phyloP scores from a whole-genome alignment of 2,329 filamentous ascomycete species.

The Alternaria gaisen region DNA sequence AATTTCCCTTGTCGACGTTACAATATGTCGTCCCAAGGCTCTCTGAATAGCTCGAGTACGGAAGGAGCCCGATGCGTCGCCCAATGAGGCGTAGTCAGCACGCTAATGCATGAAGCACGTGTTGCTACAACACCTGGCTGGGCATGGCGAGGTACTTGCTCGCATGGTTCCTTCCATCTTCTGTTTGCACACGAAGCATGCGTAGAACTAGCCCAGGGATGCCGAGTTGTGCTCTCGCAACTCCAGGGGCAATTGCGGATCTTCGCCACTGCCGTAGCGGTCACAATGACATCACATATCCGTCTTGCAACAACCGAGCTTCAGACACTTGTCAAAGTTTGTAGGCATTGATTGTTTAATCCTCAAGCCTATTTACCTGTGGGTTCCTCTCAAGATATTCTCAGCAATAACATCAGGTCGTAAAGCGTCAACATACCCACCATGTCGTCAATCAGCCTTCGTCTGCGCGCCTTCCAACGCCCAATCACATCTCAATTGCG shows the following conservation, averaged over 20 bases:
- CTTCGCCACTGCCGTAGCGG: constrained; percentile 6
- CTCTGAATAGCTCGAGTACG: neutral
- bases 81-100: constrained; percentile 1
- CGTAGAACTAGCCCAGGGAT: neutral
- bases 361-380: neutral
- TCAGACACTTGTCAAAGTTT: neutral
- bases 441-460: constrained; percentile 2
- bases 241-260: neutral
- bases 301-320: neutral
- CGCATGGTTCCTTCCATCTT: neutral
- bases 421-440: neutral
- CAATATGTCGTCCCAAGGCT: neutral
- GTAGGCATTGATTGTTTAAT: neutral
- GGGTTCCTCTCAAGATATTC: neutral
- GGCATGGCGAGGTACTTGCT: neutral
- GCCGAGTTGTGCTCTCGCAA: neutral
- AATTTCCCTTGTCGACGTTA: neutral
- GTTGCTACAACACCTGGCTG: constrained; percentile 1
- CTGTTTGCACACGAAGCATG: neutral
- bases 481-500: neutral
- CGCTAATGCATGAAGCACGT: constrained; percentile 15
- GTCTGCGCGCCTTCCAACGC: constrained; percentile 12
- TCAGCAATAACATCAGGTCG: no score
- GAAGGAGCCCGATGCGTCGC: neutral
- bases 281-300: constrained; percentile 21